A percentile compares a stretch with the other conserved stretches of the same genome.
Evolutionary conservation across 2,329 filamentous ascomycete genomes (phyloP).

Genomic region (Epicoccum nigrum): DNA sequence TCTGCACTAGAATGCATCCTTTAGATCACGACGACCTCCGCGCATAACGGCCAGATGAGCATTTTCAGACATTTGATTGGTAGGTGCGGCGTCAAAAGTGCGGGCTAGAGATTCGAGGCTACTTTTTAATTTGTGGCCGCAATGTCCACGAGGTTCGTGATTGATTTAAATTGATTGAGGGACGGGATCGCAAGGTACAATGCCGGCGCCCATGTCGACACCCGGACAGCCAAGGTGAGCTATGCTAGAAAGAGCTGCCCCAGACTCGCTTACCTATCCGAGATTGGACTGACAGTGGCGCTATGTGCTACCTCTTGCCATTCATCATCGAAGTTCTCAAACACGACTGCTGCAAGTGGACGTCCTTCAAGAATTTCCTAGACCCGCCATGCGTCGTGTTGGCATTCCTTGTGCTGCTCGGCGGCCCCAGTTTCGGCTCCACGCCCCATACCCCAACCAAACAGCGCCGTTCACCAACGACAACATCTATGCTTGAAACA

Average conservation of each 20-base stretch:
- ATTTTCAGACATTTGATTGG: constrained; percentile 35
- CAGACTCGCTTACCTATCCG: constrained; percentile 33
- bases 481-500: constrained; percentile 33
- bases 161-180: constrained; percentile 48
- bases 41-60: constrained; percentile 32
- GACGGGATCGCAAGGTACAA: constrained; percentile 36
- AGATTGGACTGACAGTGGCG: constrained; percentile 19
- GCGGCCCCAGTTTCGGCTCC: constrained; percentile 14
- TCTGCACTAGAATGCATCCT: constrained; percentile 11
- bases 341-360: constrained; percentile 28
- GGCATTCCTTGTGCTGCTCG: constrained; percentile 9
- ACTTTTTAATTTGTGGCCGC: constrained; percentile 39
- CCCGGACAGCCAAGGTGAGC: constrained; percentile 11
- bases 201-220: constrained; percentile 27
- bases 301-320: constrained; percentile 17
- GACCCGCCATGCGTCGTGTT: constrained; percentile 1
- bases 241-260: constrained; percentile 22
- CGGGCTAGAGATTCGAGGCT: constrained; percentile 35
- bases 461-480: constrained; percentile 23
- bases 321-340: constrained; percentile 22
- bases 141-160: constrained; percentile 30
- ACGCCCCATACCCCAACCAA: constrained; percentile 30
- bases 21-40: constrained; percentile 4
- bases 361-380: constrained; percentile 30
- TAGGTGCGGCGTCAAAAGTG: constrained; percentile 17